Base-by-base conservation (phyloP, 1,139 yeast species). In the Yamadazyma dushanensis region DNA sequence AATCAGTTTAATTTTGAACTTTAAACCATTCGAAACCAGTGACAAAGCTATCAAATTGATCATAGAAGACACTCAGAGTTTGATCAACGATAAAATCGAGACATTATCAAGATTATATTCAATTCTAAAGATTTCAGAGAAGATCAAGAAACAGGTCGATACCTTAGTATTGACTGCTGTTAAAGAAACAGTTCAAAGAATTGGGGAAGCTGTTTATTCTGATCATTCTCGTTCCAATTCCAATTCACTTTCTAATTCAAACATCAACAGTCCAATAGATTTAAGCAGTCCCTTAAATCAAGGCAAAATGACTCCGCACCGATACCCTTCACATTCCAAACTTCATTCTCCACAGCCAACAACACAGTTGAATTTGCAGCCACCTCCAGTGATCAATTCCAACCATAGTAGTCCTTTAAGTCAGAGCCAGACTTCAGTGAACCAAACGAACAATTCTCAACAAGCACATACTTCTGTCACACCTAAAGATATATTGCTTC, bases 91-190 rank as follows among this genome's bases (percentile, higher is more conserved):
- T 19, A 90, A 92, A 53, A 74, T 87, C 2, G 89, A 83, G 36
- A 75, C 88, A 0, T 72, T 89, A n/a, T 66, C 80, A 14, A 68
- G 97, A 47, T 68, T 87, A 45, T 83, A 87, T 18, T 85, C 92
- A 40, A 78, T 90, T 3, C 66, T 87, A 39, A 80, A 83, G 40
- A 89, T 85, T 53, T 79, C 87, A n/a, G 84, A 84, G 44, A 81
- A 81, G 49, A 78, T 92, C 31, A 85, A 88, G 43, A 76, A 73
- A 31, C 97, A 92, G 56, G 88, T 90, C 7, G 96, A 90, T 52
- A 70, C 61, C 14, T 66, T 81, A 51, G 95, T 90, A 2, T 62
- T 86, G 26, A 62, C 68, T 29, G 71, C 86, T 0, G 87, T 92
- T 3, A 68, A 75, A 16, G 79, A 78, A 28, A 83, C 95, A 0